These are phyloP conservation scores for Penicillium argentinense DNA, from an alignment of 495 filamentous ascomycete species.

Conservation along the genomic window DNA sequence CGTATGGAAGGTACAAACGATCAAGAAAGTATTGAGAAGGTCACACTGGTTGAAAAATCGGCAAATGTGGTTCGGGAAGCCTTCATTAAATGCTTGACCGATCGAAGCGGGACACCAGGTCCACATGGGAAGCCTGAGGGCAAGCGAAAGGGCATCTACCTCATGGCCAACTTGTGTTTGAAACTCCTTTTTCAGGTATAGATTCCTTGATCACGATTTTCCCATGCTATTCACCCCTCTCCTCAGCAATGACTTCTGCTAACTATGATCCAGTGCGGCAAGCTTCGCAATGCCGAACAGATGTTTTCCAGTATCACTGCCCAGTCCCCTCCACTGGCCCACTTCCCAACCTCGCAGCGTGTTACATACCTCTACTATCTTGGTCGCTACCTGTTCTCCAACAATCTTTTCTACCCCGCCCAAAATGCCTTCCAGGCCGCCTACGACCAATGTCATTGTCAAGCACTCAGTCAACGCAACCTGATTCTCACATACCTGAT, in stretches of 20 bases:
- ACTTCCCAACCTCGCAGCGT: slow-evolving; percentile 84
- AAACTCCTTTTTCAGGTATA: slow-evolving; percentile 84
- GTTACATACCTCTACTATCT: slow-evolving; percentile 95
- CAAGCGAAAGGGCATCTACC: slow-evolving; percentile 83
- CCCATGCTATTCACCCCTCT: not conserved
- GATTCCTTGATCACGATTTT: too few species aligned
- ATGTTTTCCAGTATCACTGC: slow-evolving; percentile 88
- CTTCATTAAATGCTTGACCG: slow-evolving; percentile 86
- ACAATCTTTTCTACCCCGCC: slow-evolving; percentile 75
- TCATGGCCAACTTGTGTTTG: slow-evolving; percentile 85
- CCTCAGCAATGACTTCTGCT: not conserved
- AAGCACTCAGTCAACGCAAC: slow-evolving; percentile 68
- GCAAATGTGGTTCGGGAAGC: slow-evolving; percentile 86
- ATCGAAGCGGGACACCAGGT: slow-evolving; percentile 65
- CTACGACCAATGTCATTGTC: slow-evolving; percentile 72
- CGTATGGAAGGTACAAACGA: slow-evolving; percentile 47
- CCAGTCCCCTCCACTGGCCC: slow-evolving; percentile 70
- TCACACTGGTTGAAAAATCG: slow-evolving; percentile 78
- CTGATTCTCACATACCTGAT: slow-evolving; percentile 84
- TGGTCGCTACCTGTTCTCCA: slow-evolving; percentile 82
- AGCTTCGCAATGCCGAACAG: slow-evolving; percentile 68
- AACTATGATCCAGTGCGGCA: slow-evolving; percentile 44
- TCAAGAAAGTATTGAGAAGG: slow-evolving; percentile 55
- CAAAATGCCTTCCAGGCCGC: slow-evolving; percentile 72
- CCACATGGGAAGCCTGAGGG: slow-evolving; percentile 62